Evolutionary conservation across 2,329 filamentous ascomycete genomes (phyloP).

Genomic region (Hymenoscyphus salicellus): DNA sequence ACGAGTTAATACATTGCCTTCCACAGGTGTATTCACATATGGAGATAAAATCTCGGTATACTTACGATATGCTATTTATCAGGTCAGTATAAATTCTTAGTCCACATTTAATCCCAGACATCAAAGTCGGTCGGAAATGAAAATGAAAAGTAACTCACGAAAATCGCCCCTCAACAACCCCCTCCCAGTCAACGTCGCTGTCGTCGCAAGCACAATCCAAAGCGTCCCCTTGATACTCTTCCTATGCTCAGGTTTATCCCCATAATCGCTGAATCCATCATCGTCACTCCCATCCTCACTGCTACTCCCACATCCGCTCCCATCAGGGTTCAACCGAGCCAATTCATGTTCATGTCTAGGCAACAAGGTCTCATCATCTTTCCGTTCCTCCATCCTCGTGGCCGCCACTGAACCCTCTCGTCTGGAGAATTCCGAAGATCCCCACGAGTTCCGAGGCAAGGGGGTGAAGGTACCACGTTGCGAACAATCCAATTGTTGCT

Average conservation of each 20-base stretch:
- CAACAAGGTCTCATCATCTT: conserved; percentile 15
- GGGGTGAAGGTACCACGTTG: not conserved
- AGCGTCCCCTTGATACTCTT: conserved; percentile 20
- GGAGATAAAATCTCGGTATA: conserved; percentile 3
- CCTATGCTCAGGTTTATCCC: conserved; percentile 5
- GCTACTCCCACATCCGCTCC: not conserved
- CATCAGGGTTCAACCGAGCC: not conserved
- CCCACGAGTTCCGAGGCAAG: not conserved
- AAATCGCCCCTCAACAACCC: conserved; percentile 28
- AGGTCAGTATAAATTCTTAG: not conserved
- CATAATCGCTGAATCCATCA: not conserved
- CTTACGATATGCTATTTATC: conserved; percentile 25
- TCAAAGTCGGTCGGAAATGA: not conserved
- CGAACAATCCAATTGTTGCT: not conserved
- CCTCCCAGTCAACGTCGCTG: conserved; percentile 25
- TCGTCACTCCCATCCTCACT: not conserved
- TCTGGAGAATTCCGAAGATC: not conserved
- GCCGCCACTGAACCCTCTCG: not conserved
- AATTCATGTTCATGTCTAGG: conserved; percentile 12
- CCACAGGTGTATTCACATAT: not conserved
- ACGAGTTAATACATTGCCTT: not conserved
- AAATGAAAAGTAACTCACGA: conserved; percentile 24
- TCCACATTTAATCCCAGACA: not conserved
- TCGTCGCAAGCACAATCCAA: conserved; percentile 24
- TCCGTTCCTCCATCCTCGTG: conserved; percentile 8